Evolutionary conservation across 2,329 filamentous ascomycete species (phyloP).

Genomic region (Penicillium aurantiogriseum): DNA sequence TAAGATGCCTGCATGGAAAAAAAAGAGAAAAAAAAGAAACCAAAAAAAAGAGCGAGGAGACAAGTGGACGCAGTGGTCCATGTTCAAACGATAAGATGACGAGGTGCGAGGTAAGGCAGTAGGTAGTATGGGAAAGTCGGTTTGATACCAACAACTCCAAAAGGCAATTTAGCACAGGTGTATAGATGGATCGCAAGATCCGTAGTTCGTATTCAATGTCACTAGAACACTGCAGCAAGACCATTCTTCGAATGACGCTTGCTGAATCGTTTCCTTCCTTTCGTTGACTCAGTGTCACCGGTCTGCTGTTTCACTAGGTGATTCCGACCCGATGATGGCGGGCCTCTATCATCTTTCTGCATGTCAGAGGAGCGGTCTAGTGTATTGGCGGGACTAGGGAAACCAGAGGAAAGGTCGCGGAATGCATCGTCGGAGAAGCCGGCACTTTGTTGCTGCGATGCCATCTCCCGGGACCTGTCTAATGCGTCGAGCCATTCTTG

Average conservation of each 20-base stretch:
- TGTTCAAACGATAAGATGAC: neutral
- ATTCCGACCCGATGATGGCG: constrained; percentile 44
- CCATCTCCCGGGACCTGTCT: constrained; percentile 81
- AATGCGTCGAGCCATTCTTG: constrained; percentile 92
- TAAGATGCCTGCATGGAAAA: constrained; percentile 2
- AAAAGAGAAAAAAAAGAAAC: neutral
- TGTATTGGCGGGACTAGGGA: constrained; percentile 63
- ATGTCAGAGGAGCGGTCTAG: constrained; percentile 44
- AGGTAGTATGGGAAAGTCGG: neutral
- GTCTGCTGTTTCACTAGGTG: constrained; percentile 44
- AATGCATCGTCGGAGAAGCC: constrained; percentile 66
- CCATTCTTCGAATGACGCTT: constrained; percentile 93
- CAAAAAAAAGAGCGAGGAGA: neutral
- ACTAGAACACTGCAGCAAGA: constrained; percentile 79
- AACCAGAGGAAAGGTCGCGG: constrained; percentile 65
- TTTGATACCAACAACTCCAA: neutral
- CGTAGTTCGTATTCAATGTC: constrained; percentile 9
- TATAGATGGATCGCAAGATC: neutral
- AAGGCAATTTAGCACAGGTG: neutral
- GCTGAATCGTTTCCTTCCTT: constrained; percentile 70
- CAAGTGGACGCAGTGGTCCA: neutral
- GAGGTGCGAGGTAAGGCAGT: neutral
- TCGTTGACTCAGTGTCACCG: constrained; percentile 54
- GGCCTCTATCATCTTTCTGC: constrained; percentile 30
- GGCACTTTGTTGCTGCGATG: constrained; percentile 67